Conservation (phyloP, 2,329 filamentous ascomycete species). For the Clonostachys chloroleuca region DNA sequence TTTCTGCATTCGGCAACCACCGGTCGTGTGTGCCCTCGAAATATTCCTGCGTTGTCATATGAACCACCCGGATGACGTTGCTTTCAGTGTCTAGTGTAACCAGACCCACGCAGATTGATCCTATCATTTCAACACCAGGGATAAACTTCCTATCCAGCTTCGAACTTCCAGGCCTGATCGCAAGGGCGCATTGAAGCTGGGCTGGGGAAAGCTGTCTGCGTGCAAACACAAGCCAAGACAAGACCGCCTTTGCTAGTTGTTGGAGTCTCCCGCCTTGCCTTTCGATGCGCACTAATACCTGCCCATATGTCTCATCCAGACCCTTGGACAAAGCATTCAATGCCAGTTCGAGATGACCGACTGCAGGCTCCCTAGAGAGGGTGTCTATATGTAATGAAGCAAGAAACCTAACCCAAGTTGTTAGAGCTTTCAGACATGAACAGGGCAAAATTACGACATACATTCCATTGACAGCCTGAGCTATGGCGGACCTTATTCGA, state of each 20-base stretch:
- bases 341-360: conserved; percentile 20
- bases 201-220: conserved; percentile 17
- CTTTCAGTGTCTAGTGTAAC: conserved; percentile 30
- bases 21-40: conserved; percentile 17
- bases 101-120: conserved; percentile 32
- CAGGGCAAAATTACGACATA: neutral
- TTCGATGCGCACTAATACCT: conserved; percentile 33
- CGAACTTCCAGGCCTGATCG: conserved; percentile 14
- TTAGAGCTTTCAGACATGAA: no score
- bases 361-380: conserved; percentile 6
- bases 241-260: conserved; percentile 24
- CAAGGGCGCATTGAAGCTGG: conserved; percentile 36
- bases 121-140: conserved; percentile 16
- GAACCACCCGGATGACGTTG: conserved; percentile 29
- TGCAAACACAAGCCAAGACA: conserved; percentile 33
- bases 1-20: conserved; percentile 24
- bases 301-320: conserved; percentile 28
- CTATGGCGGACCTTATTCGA: conserved; percentile 4
- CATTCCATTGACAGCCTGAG: conserved; percentile 8
- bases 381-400: conserved; percentile 3
- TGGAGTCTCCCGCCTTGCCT: conserved; percentile 18
- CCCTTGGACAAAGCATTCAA: conserved; percentile 18
- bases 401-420: neutral
- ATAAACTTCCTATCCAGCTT: conserved; percentile 25
- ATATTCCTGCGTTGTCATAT: conserved; percentile 39